Percentiles rank a stretch among this genome's conserved stretches.
These are phyloP conservation scores for Colletotrichum chlorophyti DNA, from an alignment of 2,329 filamentous ascomycete genomes.

Conservation along the genomic window DNA sequence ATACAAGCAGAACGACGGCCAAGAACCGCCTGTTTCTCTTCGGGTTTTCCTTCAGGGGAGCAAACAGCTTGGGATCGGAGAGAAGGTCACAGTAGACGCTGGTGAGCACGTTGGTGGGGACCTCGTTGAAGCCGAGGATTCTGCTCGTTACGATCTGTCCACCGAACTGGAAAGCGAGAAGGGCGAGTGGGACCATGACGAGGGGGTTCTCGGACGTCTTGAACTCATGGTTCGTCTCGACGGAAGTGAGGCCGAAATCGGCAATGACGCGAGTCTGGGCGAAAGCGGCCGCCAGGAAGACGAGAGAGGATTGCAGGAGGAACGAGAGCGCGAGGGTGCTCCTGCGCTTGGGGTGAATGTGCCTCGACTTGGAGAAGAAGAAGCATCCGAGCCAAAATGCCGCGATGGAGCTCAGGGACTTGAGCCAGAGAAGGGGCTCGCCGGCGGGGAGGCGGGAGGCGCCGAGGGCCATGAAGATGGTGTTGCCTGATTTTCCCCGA, in stretches of 20 bases:
- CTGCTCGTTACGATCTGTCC: conserved; percentile 60
- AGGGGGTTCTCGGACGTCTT: conserved; percentile 42
- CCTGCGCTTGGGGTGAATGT: conserved; percentile 44
- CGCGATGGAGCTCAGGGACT: conserved; percentile 58
- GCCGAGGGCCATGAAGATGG: conserved; percentile 67
- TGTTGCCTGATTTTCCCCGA: conserved; percentile 57
- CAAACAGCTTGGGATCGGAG: conserved; percentile 56
- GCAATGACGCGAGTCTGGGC: conserved; percentile 54
- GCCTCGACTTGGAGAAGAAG: conserved; percentile 45
- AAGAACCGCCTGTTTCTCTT: conserved; percentile 56
- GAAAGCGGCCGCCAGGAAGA: conserved; percentile 60
- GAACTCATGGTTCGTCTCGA: conserved; percentile 23
- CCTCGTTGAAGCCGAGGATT: conserved; percentile 57
- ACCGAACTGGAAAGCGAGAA: conserved; percentile 60
- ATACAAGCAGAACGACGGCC: conserved; percentile 52
- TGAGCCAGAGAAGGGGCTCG: conserved; percentile 59
- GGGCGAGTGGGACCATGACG: conserved; percentile 50
- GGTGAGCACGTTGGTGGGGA: conserved; percentile 63
- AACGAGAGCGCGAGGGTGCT: conserved; percentile 56
- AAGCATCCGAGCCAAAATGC: conserved; percentile 62
- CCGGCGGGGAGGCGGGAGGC: conserved; percentile 57
- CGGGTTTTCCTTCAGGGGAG: conserved; percentile 46
- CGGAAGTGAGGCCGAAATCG: conserved; percentile 41
- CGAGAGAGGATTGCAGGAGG: conserved; percentile 55
- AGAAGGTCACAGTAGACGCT: conserved; percentile 60